These are phyloP conservation scores for Solanum ossicruentum DNA, from an alignment of 257 asterid species.

Conservation along the genomic window DNA sequence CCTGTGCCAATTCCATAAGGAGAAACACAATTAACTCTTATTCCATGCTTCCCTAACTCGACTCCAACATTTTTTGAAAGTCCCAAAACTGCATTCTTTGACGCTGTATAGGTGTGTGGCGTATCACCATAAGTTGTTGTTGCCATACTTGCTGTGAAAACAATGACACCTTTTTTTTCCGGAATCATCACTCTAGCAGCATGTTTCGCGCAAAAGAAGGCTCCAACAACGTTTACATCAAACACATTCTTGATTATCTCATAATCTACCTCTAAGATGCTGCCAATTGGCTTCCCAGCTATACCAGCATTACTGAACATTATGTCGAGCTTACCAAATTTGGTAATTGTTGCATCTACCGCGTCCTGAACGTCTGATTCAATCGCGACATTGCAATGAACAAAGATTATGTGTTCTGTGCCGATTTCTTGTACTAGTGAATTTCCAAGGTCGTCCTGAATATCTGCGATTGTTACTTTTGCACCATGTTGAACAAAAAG, in stretches of 20 bases:
- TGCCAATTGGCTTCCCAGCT: not conserved
- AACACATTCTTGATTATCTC: not conserved
- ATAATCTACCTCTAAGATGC: not conserved
- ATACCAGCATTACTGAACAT: not conserved
- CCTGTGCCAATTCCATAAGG: not conserved
- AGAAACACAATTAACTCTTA: not conserved
- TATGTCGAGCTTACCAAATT: not conserved
- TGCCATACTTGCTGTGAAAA: not conserved
- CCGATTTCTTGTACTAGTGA: not conserved
- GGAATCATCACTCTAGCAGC: slow-evolving; percentile 2
- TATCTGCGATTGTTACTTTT: not conserved
- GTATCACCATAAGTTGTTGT: not conserved
- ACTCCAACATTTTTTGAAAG: not conserved
- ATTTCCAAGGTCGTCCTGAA: not conserved
- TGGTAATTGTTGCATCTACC: not conserved
- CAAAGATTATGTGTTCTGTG: not conserved
- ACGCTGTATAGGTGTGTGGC: not conserved
- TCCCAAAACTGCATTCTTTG: not conserved
- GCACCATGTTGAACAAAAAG: not conserved
- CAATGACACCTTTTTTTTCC: not conserved
- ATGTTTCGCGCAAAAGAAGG: not conserved
- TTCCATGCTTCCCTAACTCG: no score
- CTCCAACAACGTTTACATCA: not conserved
- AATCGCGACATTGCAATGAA: not conserved
- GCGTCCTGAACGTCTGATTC: not conserved